phyloP scores from a whole-genome alignment of 768 basidiomycete species.

The Imleria badia region DNA sequence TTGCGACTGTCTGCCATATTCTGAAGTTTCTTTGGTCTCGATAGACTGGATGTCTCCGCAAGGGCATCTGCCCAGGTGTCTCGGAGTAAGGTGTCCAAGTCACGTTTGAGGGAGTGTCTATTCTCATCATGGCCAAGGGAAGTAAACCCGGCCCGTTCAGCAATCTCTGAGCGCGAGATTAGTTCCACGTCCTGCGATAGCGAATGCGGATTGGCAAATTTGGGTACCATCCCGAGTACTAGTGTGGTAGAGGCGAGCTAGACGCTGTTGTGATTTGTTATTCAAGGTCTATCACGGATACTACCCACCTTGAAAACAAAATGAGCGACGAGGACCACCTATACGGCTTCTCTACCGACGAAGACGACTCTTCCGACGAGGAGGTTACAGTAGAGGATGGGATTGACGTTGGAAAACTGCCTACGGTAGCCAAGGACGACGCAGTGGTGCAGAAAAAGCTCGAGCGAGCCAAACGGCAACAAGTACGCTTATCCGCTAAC shows the following conservation, averaged over 20 bases:
- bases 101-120: constrained; percentile 15
- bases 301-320: not conserved
- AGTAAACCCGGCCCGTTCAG: constrained; percentile 6
- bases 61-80: constrained; percentile 21
- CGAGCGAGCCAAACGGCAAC: constrained; percentile 60
- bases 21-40: not conserved
- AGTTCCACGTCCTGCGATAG: constrained; percentile 31
- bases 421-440: constrained; percentile 88
- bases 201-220: constrained; percentile 49
- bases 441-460: constrained; percentile 66
- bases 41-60: not conserved
- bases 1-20: constrained; percentile 1
- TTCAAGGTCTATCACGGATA: not conserved
- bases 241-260: too few species aligned
- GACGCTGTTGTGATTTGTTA: constrained; percentile 26
- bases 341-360: constrained; percentile 76
- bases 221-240: constrained; percentile 29
- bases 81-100: constrained; percentile 23
- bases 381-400: constrained; percentile 57
- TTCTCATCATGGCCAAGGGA: constrained; percentile 6
- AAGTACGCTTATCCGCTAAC: constrained; percentile 44
- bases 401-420: constrained; percentile 72
- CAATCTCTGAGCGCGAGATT: constrained; percentile 39
- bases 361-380: constrained; percentile 77
- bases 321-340: constrained; percentile 47